phyloP scores from a whole-genome alignment of 2,329 filamentous ascomycete species.

The Calonectria fujianensis region DNA sequence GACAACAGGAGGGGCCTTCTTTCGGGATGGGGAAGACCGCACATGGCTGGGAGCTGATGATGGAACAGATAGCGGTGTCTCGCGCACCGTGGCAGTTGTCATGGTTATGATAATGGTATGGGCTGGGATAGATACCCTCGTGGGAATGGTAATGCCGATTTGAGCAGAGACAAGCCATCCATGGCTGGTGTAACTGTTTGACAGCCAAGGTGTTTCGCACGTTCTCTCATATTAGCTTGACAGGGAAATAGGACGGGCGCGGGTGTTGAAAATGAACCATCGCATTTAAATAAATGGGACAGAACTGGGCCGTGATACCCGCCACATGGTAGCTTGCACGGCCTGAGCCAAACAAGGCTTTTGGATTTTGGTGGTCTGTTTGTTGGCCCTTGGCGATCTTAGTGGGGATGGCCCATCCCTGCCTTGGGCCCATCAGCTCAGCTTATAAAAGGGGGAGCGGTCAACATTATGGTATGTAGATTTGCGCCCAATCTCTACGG shows the following conservation, averaged over 20 bases:
- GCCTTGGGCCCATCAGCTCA: background rate
- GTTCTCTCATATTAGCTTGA: background rate
- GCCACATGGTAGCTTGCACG: background rate
- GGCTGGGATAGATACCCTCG: background rate
- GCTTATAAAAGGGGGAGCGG: constrained; percentile 1
- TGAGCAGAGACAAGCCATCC: background rate
- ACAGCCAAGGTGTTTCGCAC: background rate
- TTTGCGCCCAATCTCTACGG: background rate
- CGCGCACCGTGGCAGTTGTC: background rate
- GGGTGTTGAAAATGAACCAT: background rate
- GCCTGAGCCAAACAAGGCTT: background rate
- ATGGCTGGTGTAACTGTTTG: background rate
- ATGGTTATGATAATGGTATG: background rate
- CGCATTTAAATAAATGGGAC: background rate
- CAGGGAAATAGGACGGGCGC: background rate
- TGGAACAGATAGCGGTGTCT: background rate
- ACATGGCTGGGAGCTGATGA: background rate
- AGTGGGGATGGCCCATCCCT: constrained; percentile 16
- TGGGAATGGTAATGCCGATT: background rate
- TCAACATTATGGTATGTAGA: background rate
- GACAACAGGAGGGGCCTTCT: constrained; percentile 49
- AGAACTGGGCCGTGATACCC: background rate
- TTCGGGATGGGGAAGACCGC: constrained; percentile 29
- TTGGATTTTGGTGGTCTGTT: background rate
- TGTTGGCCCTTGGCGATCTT: background rate